Evolutionary conservation across 257 asterid genomes (phyloP).

Genomic region (Penstemon newberryi): DNA sequence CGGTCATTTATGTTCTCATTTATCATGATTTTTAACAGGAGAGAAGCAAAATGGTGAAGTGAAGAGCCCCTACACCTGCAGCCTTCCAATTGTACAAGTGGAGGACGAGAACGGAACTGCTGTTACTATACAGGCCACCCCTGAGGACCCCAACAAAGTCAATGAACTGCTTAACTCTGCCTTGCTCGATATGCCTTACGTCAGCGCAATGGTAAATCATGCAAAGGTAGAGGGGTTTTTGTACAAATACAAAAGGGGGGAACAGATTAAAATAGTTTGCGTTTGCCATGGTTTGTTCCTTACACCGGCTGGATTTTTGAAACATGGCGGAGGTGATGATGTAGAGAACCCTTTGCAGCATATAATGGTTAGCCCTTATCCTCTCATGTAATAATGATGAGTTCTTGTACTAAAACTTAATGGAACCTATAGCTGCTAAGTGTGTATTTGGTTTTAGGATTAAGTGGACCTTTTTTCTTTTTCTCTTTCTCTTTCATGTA

Average conservation of each 20-base stretch:
- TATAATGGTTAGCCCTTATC: constrained; percentile 61
- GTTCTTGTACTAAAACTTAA: background rate
- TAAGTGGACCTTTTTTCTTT: no score
- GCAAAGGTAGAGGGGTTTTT: constrained; percentile 63
- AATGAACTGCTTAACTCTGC: constrained; percentile 32
- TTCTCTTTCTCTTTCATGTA: no score
- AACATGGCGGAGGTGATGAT: constrained; percentile 73
- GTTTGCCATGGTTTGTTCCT: constrained; percentile 80
- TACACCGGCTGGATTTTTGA: constrained; percentile 76
- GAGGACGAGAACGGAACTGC: constrained; percentile 16
- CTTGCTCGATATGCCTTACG: constrained; percentile 68
- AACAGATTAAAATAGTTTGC: constrained; percentile 75
- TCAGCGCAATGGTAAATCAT: constrained; percentile 58
- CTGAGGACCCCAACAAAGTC: constrained; percentile 19
- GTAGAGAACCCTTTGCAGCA: constrained; percentile 75
- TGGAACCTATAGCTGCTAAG: no score
- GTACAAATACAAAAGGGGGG: constrained; percentile 64
- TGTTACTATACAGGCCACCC: background rate
- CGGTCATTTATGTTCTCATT: background rate
- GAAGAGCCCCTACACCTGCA: constrained; percentile 27
- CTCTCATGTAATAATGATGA: constrained; percentile 33
- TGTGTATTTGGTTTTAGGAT: no score
- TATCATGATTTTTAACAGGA: constrained; percentile 26
- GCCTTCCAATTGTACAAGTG: background rate
- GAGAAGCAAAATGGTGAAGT: constrained; percentile 19